Evolutionary conservation across 176 grass and related monocot genomes (phyloP).

Genomic region (Triticum turgidum): DNA sequence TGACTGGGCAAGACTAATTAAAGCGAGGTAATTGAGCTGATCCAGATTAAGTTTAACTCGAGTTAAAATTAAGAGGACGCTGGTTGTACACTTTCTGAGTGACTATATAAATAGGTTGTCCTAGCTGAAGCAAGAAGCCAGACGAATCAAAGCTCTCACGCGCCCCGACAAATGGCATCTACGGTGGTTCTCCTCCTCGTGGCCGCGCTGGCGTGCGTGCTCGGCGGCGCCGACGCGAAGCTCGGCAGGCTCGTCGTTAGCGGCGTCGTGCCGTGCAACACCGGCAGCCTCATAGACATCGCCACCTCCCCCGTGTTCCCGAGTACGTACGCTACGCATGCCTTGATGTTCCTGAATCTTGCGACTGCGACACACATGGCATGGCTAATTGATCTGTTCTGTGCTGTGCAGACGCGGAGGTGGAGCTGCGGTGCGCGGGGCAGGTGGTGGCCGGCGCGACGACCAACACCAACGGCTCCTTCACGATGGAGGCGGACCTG

Average conservation of each 20-base stretch:
- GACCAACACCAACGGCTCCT: constrained; percentile 51
- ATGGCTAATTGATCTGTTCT: too few relatives aligned
- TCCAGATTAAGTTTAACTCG: not conserved
- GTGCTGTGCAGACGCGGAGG: constrained; percentile 42
- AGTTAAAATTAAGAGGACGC: not conserved
- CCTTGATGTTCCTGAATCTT: not conserved
- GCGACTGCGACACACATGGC: not conserved
- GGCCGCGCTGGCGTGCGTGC: not conserved
- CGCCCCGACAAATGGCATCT: constrained; percentile 24
- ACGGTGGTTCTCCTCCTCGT: constrained; percentile 16
- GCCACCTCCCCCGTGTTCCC: constrained; percentile 49
- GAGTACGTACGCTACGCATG: not conserved
- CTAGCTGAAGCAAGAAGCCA: not conserved
- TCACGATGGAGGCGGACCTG: constrained; percentile 48
- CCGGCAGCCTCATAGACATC: constrained; percentile 53
- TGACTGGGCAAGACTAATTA: too few relatives aligned
- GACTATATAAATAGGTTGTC: constrained; percentile 9
- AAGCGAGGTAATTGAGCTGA: not conserved
- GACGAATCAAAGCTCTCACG: not conserved
- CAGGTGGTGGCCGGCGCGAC: constrained; percentile 50
- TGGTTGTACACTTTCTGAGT: not conserved
- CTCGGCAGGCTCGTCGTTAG: constrained; percentile 36
- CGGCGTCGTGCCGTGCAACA: constrained; percentile 59
- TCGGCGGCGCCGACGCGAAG: constrained; percentile 17
- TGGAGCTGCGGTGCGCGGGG: constrained; percentile 50